Conservation (phyloP, 768 basidiomycete genomes). For the Astraeus odoratus region DNA sequence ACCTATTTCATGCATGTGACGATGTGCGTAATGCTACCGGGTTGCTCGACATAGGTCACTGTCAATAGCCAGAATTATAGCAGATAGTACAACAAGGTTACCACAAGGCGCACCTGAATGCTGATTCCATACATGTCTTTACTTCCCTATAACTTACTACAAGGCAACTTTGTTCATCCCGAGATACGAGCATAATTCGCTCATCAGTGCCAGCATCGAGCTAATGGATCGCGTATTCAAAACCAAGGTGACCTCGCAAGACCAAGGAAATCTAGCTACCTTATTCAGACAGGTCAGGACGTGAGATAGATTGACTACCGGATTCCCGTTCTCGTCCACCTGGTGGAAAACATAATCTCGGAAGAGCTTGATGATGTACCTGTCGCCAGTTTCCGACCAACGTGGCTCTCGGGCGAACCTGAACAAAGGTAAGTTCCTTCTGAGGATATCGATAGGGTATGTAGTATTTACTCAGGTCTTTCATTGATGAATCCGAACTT, state of each 20-base stretch:
- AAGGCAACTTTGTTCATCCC: constrained; percentile 94
- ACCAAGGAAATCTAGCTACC: constrained; percentile 40
- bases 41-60: constrained; percentile 41
- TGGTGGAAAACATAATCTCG: constrained; percentile 98
- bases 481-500: constrained; percentile 99
- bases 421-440: neutral
- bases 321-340: constrained; percentile 84
- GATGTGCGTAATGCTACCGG: constrained; percentile 11
- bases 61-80: neutral
- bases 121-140: constrained; percentile 75
- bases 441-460: neutral
- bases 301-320: constrained; percentile 85
- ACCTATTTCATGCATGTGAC: constrained; percentile 45
- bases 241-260: constrained; percentile 1
- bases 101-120: constrained; percentile 59
- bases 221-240: constrained; percentile 31
- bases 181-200: constrained; percentile 86
- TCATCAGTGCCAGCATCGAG: constrained; percentile 93
- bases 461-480: constrained; percentile 82
- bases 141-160: constrained; percentile 92
- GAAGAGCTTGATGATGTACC: constrained; percentile 97
- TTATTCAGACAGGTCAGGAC: constrained; percentile 93
- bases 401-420: constrained; percentile 93
- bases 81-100: neutral
- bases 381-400: constrained; percentile 98